Percentiles rank a stretch among this genome's conserved stretches.
Evolutionary conservation across 2,329 filamentous ascomycete species (phyloP).

Genomic region (Pseudodiploospora longispora): DNA sequence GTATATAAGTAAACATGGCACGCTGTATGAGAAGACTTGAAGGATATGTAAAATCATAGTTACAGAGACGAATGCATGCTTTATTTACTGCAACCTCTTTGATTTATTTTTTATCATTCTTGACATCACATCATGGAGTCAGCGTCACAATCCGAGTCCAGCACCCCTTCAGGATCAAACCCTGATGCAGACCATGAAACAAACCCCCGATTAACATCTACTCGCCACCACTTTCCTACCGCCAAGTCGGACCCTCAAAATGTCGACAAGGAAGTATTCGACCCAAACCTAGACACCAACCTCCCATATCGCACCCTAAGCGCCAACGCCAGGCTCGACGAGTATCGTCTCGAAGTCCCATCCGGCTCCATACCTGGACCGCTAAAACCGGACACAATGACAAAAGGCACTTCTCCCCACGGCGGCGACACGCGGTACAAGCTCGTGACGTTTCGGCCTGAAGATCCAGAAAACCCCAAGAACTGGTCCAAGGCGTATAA

Average conservation of each 20-base stretch:
- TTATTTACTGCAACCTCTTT: too few species aligned
- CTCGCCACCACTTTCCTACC: background rate
- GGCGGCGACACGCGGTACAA: conserved; percentile 28
- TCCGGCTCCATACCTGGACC: conserved; percentile 52
- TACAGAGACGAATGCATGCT: too few species aligned
- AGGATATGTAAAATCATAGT: too few species aligned
- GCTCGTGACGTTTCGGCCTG: conserved; percentile 57
- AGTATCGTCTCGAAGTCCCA: conserved; percentile 57
- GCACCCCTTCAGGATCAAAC: background rate
- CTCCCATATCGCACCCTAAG: conserved; percentile 59
- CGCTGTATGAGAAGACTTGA: too few species aligned
- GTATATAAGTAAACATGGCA: too few species aligned
- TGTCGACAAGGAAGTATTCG: conserved; percentile 26
- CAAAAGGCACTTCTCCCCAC: conserved; percentile 8
- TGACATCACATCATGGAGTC: too few species aligned
- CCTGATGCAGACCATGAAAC: background rate
- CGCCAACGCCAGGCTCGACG: conserved; percentile 51
- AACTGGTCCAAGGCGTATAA: conserved; percentile 74
- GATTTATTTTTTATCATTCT: too few species aligned
- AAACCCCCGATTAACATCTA: background rate
- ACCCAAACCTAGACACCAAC: conserved; percentile 41
- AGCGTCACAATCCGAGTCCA: background rate
- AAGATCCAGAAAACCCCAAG: conserved; percentile 73
- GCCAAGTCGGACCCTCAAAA: background rate
- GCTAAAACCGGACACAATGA: conserved; percentile 16